Conservation (phyloP, 1,284 basidiomycete genomes). For the Rhodotorula sp. region DNA sequence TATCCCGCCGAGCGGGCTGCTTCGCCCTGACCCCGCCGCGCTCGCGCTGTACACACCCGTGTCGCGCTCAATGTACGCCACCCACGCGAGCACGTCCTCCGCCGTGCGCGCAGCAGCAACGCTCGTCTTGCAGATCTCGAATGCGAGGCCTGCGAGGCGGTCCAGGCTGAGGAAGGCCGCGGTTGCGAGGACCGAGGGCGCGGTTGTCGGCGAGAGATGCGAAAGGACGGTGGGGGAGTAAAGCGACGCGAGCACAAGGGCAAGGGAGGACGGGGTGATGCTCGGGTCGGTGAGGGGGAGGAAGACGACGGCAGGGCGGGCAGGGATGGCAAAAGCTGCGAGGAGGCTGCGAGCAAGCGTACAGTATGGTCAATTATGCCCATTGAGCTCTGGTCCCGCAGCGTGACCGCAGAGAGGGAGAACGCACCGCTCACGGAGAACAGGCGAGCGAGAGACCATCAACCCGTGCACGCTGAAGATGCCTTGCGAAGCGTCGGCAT, state of each 20-base stretch:
- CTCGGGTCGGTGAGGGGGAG: constrained; percentile 13
- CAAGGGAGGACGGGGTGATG: constrained; percentile 18
- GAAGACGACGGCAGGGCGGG: constrained; percentile 9
- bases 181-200: constrained; percentile 12
- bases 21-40: background rate
- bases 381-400: no score
- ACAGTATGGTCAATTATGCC: no score
- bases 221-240: constrained; percentile 28
- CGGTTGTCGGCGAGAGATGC: constrained; percentile 3
- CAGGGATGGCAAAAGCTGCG: background rate
- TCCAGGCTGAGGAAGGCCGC: constrained; percentile 23
- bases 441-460: constrained; percentile 21
- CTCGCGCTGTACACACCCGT: background rate
- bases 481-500: background rate
- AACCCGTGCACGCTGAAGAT: constrained; percentile 20
- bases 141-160: constrained; percentile 4
- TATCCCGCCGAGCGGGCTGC: background rate
- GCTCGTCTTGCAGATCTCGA: constrained; percentile 9
- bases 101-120: background rate
- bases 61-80: constrained; percentile 16
- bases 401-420: no score
- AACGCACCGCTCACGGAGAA: constrained; percentile 17
- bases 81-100: constrained; percentile 11
- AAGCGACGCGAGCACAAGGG: constrained; percentile 27
- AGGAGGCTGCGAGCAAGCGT: background rate